phyloP scores from a whole-genome alignment of 805 yeast species.

The Tetrapisispora pingtungensis region DNA sequence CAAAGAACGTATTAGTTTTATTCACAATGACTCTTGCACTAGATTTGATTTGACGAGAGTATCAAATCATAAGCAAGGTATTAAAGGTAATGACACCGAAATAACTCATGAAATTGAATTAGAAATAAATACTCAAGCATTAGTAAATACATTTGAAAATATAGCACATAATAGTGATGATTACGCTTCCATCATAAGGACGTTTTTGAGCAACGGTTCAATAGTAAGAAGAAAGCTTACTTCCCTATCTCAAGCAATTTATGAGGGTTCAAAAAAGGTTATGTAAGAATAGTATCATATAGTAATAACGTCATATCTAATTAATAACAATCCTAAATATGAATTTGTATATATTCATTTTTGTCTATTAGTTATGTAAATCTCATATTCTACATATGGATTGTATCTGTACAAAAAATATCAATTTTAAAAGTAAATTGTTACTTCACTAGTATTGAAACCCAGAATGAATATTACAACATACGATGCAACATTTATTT shows the following conservation, averaged over 20 bases:
- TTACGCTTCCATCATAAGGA: constrained; percentile 49
- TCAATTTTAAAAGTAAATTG: no score
- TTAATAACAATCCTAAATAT: no score
- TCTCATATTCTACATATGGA: no score
- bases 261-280: constrained; percentile 29
- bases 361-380: no score
- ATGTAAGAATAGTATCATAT: constrained; percentile 7
- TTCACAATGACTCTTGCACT: constrained; percentile 66
- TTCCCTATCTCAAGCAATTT: constrained; percentile 27
- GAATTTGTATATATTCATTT: no score
- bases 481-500: no score
- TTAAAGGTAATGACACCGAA: constrained; percentile 20
- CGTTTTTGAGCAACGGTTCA: constrained; percentile 52
- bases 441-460: no score
- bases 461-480: no score
- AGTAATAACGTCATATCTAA: no score
- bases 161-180: constrained; percentile 39
- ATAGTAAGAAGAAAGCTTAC: constrained; percentile 31
- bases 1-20: constrained; percentile 63
- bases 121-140: constrained; percentile 38
- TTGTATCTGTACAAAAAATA: no score
- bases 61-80: constrained; percentile 19
- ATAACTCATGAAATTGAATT: constrained; percentile 39
- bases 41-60: constrained; percentile 66
- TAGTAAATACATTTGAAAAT: constrained; percentile 33